These are phyloP conservation scores for Aleurites moluccanus DNA, from an alignment of 441 rosid genomes.

Conservation along the genomic window DNA sequence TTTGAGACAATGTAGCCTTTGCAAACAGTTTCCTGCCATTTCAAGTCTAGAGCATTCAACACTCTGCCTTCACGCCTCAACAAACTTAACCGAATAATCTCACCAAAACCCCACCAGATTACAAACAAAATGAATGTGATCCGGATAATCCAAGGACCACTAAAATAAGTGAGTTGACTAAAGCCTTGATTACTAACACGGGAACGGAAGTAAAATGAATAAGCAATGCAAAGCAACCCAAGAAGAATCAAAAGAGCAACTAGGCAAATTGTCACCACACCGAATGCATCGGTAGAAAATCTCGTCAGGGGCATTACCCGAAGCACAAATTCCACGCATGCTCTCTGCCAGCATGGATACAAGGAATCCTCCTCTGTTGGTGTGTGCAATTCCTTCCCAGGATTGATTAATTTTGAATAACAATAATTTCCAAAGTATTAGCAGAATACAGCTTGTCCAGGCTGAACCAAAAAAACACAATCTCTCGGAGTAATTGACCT, in stretches of 20 bases:
- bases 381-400: constrained; percentile 27
- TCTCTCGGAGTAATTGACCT: constrained; percentile 17
- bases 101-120: constrained; percentile 93
- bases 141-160: constrained; percentile 91
- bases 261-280: constrained; percentile 92
- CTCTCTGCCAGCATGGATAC: constrained; percentile 99
- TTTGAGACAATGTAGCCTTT: constrained; percentile 86
- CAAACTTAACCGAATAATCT: constrained; percentile 69
- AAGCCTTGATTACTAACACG: constrained; percentile 52
- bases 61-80: constrained; percentile 57
- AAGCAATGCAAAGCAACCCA: constrained; percentile 75
- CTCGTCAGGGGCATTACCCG: constrained; percentile 99
- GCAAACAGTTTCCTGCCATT: constrained; percentile 94
- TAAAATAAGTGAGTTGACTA: constrained; percentile 64
- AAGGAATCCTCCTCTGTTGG: constrained; percentile 39
- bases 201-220: constrained; percentile 75
- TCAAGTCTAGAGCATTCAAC: constrained; percentile 52
- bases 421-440: constrained; percentile 22
- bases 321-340: constrained; percentile 95
- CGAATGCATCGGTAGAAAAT: constrained; percentile 93
- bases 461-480: constrained; percentile 19
- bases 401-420: constrained; percentile 25
- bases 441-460: constrained; percentile 19
- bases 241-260: constrained; percentile 68
- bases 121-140: constrained; percentile 67